Percentiles rank a stretch among this genome's conserved stretches.
Evolutionary conservation across 2,329 filamentous ascomycete species (phyloP).

Genomic region (Phialophora chinensis): DNA sequence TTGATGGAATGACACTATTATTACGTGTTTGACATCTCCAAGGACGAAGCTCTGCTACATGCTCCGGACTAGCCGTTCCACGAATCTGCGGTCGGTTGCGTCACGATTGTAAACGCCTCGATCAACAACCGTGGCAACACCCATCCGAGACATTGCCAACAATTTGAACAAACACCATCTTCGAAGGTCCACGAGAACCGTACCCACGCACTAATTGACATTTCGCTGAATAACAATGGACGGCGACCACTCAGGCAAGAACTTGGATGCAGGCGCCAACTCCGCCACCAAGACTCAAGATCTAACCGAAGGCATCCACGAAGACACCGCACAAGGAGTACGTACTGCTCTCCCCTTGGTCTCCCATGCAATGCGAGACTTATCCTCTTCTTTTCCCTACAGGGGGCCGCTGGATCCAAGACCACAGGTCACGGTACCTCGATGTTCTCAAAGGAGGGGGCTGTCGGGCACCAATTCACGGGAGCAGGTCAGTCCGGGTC

Average conservation of each 20-base stretch:
- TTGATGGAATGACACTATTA: neutral
- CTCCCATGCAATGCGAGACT: neutral
- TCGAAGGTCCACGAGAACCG: neutral
- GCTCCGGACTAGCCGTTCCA: neutral
- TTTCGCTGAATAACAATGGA: neutral
- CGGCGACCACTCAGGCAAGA: neutral
- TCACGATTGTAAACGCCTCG: neutral
- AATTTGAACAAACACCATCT: neutral
- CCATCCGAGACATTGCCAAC: neutral
- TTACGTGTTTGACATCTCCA: neutral
- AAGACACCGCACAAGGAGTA: neutral
- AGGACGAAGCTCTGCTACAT: neutral
- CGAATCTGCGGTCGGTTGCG: neutral
- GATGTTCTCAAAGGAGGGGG: neutral
- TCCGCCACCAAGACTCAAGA: neutral
- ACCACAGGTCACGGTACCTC: neutral
- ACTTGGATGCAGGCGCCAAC: neutral
- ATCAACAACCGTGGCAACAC: neutral
- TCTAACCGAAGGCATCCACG: neutral
- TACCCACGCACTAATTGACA: neutral
- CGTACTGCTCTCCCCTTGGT: neutral
- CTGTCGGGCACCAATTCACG: neutral
- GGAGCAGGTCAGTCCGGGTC: neutral
- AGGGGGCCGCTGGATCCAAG: neutral
- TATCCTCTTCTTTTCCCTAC: neutral